Evolutionary conservation across 495 filamentous ascomycete genomes (phyloP).

Genomic region (Penicillium argentinense): DNA sequence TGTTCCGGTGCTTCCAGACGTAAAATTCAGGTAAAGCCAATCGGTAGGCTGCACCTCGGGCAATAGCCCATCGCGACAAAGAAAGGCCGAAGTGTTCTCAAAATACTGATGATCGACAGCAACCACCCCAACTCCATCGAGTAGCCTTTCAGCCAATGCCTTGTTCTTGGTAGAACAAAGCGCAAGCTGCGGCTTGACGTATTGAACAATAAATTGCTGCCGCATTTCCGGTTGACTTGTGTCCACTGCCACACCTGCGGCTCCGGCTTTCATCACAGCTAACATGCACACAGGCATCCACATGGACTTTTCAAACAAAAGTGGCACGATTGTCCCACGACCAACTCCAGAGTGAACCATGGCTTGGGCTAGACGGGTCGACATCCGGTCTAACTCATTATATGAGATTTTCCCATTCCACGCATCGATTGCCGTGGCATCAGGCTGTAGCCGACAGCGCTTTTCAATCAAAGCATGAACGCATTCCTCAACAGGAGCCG

Average conservation of each 20-base stretch:
- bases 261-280: conserved; percentile 41
- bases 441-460: conserved; percentile 21
- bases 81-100: neutral
- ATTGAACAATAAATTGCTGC: neutral
- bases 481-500: neutral
- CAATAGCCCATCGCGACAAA: neutral
- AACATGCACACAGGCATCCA: conserved; percentile 45
- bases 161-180: no score
- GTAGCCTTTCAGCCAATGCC: no score
- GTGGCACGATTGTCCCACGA: neutral
- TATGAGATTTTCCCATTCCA: conserved; percentile 57
- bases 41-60: neutral
- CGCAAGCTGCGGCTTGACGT: neutral
- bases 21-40: conserved; percentile 55
- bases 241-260: conserved; percentile 2
- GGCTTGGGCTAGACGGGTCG: conserved; percentile 28
- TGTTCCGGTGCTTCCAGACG: conserved; percentile 74
- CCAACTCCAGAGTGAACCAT: conserved; percentile 3
- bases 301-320: conserved; percentile 41
- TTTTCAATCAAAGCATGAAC: conserved; percentile 34
- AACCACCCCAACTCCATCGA: no score
- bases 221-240: conserved; percentile 7
- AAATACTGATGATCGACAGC: neutral
- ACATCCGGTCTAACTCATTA: conserved; percentile 39
- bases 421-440: conserved; percentile 29